A percentile compares a stretch with the other conserved stretches of the same genome.
Conservation (phyloP, 805 yeast species). For the Kuraishia cidri region DNA sequence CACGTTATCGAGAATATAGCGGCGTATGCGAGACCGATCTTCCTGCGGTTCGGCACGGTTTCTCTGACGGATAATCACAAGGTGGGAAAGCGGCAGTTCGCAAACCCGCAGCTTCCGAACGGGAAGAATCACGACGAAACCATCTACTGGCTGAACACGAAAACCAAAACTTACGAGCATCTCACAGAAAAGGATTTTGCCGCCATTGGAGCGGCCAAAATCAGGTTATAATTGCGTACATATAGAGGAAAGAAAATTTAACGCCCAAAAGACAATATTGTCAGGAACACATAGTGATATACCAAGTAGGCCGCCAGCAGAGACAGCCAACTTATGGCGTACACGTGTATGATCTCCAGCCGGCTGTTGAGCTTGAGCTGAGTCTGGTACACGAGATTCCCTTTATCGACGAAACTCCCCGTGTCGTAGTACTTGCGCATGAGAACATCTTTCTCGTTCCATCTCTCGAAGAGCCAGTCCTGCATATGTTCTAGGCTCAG, state of each 20-base stretch:
- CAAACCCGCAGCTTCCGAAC: conserved; percentile 60
- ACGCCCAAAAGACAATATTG: no score
- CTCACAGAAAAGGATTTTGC: conserved; percentile 54
- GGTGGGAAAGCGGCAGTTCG: conserved; percentile 59
- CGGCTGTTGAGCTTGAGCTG: conserved; percentile 12
- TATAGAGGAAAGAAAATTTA: no score
- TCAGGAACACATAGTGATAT: neutral
- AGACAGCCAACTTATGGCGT: conserved; percentile 7
- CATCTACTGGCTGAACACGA: conserved; percentile 59
- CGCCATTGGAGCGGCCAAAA: conserved; percentile 11
- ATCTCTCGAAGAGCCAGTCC: conserved; percentile 63
- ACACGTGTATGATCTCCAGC: conserved; percentile 17
- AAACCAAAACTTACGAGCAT: conserved; percentile 38
- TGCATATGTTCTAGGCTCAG: conserved; percentile 40
- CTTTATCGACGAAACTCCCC: conserved; percentile 36
- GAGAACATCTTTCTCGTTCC: conserved; percentile 73
- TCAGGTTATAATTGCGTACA: conserved; percentile 10
- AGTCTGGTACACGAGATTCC: conserved; percentile 8
- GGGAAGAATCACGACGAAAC: conserved; percentile 52
- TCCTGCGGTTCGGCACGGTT: conserved; percentile 62
- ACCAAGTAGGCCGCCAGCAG: no score
- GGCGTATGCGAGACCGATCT: conserved; percentile 78
- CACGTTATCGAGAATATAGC: conserved; percentile 46
- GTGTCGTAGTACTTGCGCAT: conserved; percentile 51
- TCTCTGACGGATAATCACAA: conserved; percentile 76